Percentiles rank a stretch among this genome's conserved stretches.
phyloP scores from a whole-genome alignment of 2,329 filamentous ascomycete genomes.

The Aspergillus vadensis region DNA sequence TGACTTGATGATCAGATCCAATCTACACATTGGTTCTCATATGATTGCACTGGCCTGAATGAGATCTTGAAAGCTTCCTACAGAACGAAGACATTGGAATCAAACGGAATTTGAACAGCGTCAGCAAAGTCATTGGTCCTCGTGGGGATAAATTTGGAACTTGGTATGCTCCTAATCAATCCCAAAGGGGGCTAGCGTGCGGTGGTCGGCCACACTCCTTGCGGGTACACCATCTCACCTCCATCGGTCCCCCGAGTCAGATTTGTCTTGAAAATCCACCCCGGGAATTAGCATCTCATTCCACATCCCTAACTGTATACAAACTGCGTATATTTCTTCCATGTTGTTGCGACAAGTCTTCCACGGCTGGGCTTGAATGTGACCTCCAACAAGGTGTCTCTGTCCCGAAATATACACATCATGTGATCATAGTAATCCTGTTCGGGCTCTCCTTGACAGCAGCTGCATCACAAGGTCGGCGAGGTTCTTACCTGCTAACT shows the following conservation, averaged over 20 bases:
- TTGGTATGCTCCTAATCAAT: background rate
- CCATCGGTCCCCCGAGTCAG: background rate
- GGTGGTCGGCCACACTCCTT: conserved; percentile 4
- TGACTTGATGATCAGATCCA: background rate
- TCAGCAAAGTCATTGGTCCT: conserved; percentile 9
- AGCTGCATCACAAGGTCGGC: background rate
- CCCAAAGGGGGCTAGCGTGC: background rate
- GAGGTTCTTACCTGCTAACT: background rate
- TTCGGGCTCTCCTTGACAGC: background rate
- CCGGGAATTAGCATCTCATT: background rate
- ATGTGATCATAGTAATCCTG: background rate
- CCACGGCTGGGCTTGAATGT: background rate
- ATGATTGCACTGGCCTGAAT: background rate
- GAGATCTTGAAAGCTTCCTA: conserved; percentile 9
- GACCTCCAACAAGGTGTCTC: background rate
- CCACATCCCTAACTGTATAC: background rate
- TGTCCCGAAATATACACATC: background rate
- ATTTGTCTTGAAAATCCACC: background rate
- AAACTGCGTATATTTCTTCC: background rate
- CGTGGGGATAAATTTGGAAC: conserved; percentile 13
- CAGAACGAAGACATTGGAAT: conserved; percentile 2
- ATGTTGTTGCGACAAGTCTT: background rate
- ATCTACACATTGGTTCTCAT: background rate
- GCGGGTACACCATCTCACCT: conserved; percentile 8
- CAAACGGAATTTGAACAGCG: conserved; percentile 8